Percentiles rank a stretch among this genome's conserved stretches.
phyloP scores from a whole-genome alignment of 1,284 basidiomycete genomes.

The Hemileia vastatrix region DNA sequence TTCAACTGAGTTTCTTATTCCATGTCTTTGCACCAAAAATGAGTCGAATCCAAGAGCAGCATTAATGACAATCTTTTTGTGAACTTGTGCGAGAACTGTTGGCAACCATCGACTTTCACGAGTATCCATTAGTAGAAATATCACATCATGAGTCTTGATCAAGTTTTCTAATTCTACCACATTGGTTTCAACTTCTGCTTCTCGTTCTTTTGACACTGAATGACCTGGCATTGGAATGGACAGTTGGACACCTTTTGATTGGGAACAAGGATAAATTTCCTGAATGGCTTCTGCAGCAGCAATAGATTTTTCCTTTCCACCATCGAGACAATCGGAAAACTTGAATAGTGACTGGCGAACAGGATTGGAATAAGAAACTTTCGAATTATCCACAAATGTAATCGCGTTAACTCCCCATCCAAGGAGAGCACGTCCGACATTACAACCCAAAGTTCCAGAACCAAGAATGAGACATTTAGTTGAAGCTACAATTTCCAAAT shows the following conservation, averaged over 20 bases:
- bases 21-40: slow-evolving; percentile 93
- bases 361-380: slow-evolving; percentile 90
- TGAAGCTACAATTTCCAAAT: slow-evolving; percentile 71
- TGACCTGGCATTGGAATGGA: slow-evolving; percentile 96
- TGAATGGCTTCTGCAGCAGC: slow-evolving; percentile 77
- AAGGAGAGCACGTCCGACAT: slow-evolving; percentile 84
- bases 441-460: slow-evolving; percentile 91
- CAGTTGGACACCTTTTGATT: slow-evolving; percentile 62
- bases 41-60: slow-evolving; percentile 93
- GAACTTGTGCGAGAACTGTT: slow-evolving; percentile 54
- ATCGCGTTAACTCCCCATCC: slow-evolving; percentile 94
- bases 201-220: slow-evolving; percentile 54
- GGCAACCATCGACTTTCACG: slow-evolving; percentile 92
- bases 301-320: slow-evolving; percentile 82
- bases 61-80: slow-evolving; percentile 69
- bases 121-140: slow-evolving; percentile 93
- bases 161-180: slow-evolving; percentile 64
- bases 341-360: slow-evolving; percentile 91
- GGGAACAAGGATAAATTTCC: slow-evolving; percentile 82
- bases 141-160: slow-evolving; percentile 70
- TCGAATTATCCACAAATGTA: slow-evolving; percentile 79
- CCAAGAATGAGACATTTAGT: slow-evolving; percentile 79
- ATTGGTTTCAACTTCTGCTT: slow-evolving; percentile 57
- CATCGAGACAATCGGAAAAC: slow-evolving; percentile 81
- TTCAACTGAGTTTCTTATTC: slow-evolving; percentile 50